Evolutionary conservation across 1,139 yeast genomes (phyloP), one percentile per base, ranked within the genome.

Genomic region (Keqinozyma sinolaborantium): DNA sequence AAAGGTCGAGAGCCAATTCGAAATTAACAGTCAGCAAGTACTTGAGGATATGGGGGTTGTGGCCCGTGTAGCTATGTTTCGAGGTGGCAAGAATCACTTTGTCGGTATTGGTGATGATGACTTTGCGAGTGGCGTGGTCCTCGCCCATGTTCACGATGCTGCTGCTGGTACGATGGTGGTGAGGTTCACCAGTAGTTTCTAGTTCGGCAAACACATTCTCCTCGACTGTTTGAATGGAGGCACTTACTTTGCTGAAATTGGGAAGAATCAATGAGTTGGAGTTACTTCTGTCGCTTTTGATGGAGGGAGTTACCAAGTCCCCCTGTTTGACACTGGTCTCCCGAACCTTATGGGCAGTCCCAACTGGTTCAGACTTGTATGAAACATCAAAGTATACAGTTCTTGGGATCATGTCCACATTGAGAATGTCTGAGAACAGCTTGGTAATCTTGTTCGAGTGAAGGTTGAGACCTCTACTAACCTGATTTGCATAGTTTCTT

Each of bases 311-410:
- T 7, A 30, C 24, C n/a, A 26, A 23, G 11, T 24, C 28, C n/a
- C 25, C 26, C 8, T 30, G 32, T 8, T 30, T 13, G 8, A 44
- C 28, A 18, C 34, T 39, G 6, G 44, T 26, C 12, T 37, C 34
- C n/a, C 26, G 21, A 14, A 48, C 44, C 16, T 33, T 35, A 1
- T 47, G 32, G 5, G 38, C 39, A 4, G 47, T 31, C 1, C 50
- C 45, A 25, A 52, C 39, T 11, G 63, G 56, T 45, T 75, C 79
- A 0, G 78, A 58, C 34, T 67, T 70, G 50, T 70, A 70, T 19
- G 60, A 55, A 2, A 79, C 66, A 40, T 83, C 88, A 44, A 81
- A 79, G 49, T 84, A 83, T 0, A 83, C 75, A 39, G 77, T 84
- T 32, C 79, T 61, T 0, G 94, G 94, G 28, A 47, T 42, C 2